Evolutionary conservation across 441 rosid species (phyloP), one percentile per base, ranked within the genome.

Genomic region (Arabidopsis hybrid): DNA sequence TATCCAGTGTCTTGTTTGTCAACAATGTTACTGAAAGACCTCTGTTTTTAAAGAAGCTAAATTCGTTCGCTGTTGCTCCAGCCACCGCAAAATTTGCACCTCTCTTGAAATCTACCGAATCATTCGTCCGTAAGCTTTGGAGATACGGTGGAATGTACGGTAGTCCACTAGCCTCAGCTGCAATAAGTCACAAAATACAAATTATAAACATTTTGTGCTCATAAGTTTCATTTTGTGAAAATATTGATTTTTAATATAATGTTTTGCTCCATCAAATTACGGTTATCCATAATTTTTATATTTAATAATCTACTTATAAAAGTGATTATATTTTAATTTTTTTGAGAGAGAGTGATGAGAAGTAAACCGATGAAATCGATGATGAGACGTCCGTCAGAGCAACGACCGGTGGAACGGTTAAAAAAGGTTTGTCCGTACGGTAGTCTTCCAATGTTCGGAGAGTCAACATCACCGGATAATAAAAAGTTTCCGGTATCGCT

Each of bases 81-180:
- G 90, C 83, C 42, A 92, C 93, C 7, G 96, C 97, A 51, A 88
- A 87, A 75, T 89, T 92, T 13, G 80, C 91, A 10, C 94, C 96
- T 1, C 64, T 73, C 32, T 53, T 58, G 17, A 70, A 72, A 73
- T 72, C 60, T 53, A 73, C 70, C 36, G 78, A 38, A 36, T 1
- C 6, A 8, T 76, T 76, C 16, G 79, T 72, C 39, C 66, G 56
- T 14, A 36, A 63, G 1, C 84, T 60, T 31, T 72, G 82, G 6
- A 90, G 79, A 73, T 84, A 92, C 1, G 97, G 96, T 16, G 79
- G 82, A 71, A 88, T 38, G 68, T 77, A 72, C 9, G 93, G 93
- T 73, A 88, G 57, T 49, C 89, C 80, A 7, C 78, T 80, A 56
- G 87, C 90, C 81, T 92, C 97, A 45, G 95, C 97, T 92, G 67